A percentile compares a stretch with the other conserved stretches of the same genome.
Conservation (phyloP, 2,329 filamentous ascomycete genomes). For the Fusarium sp. region DNA sequence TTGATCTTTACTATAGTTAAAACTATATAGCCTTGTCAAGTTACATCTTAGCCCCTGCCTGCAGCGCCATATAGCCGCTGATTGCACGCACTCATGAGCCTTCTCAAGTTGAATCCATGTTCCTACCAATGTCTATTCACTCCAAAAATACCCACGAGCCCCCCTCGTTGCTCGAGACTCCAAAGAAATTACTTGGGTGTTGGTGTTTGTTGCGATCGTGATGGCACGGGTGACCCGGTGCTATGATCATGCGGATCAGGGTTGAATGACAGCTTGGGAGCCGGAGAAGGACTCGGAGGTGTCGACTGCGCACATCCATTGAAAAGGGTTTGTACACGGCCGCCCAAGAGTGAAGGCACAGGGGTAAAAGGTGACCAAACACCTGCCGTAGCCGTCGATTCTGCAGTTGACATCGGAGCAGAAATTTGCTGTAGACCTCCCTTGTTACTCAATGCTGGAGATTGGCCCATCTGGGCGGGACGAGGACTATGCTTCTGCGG, state of each 20-base stretch:
- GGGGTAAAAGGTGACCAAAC: constrained; percentile 3
- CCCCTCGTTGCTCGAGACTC: not conserved
- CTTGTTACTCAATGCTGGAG: not conserved
- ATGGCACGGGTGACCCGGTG: not conserved
- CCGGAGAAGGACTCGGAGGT: constrained; percentile 42
- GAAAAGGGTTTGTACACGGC: not conserved
- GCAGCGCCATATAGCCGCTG: not conserved
- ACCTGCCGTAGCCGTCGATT: not conserved
- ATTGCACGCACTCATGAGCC: not conserved
- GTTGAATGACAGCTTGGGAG: constrained; percentile 22
- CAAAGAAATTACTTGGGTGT: not conserved
- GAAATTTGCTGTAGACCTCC: not conserved
- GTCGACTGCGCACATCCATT: constrained; percentile 15
- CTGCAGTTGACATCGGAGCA: not conserved
- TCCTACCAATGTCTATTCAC: not conserved
- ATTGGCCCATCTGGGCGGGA: not conserved
- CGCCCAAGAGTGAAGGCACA: not conserved
- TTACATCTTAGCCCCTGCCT: constrained; percentile 5
- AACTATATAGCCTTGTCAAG: not conserved
- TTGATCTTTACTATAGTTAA: too few species aligned
- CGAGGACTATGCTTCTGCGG: constrained; percentile 3
- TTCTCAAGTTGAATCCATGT: not conserved
- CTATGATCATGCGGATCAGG: not conserved
- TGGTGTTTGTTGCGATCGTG: not conserved
- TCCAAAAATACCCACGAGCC: constrained; percentile 3